Evolutionary conservation across 1,284 basidiomycete genomes (phyloP), one percentile per base, ranked within the genome.

Genomic region (Schizopora paradoxa): DNA sequence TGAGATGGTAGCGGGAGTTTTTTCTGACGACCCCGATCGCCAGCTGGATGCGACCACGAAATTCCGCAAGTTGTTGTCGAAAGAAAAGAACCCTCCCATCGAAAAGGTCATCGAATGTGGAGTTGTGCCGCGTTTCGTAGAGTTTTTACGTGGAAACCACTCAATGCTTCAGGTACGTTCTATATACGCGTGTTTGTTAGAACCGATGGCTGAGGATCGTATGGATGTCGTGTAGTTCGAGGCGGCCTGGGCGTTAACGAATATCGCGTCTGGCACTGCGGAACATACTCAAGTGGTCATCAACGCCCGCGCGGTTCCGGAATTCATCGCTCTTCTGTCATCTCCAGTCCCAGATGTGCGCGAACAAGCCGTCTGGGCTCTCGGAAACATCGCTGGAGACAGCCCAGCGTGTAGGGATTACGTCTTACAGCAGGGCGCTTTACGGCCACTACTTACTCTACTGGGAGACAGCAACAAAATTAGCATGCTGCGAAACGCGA

Each of bases 31-130:
- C 64, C 73, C 84, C 36, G 91, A 98, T 54, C 83, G 82, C 57
- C 94, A 98, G 68, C 76, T 97, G 52, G 93, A 97, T 65, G 87
- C 93, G 58, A 98, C 94, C 21, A 88, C 84, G 59, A 96, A 92
- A 72, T 99, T 99, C 78, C 84, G 96, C 62, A 99, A 99, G 65
- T 76, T 96, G 37, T 81, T 99, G 50, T 98, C 95, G 57, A 99
- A 99, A 75, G 95, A 99, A 74, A 95, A 94, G 76, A 99, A 98
- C 66, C 95, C 95, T 29, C 95, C 95, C n/a, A 99, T 99, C 65
- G 96, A 99, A 67, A 85, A 86, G 61, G 96, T 99, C 57, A 99
- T 99, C 65, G 91, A 93, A 59, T 96, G 93, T 66, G 90, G 91
- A 51, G 95, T 99, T 43, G 92, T 99, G 28, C 89, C 92, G 49